phyloP scores from a whole-genome alignment of 129 eudicot species.

The Mikania micrantha region DNA sequence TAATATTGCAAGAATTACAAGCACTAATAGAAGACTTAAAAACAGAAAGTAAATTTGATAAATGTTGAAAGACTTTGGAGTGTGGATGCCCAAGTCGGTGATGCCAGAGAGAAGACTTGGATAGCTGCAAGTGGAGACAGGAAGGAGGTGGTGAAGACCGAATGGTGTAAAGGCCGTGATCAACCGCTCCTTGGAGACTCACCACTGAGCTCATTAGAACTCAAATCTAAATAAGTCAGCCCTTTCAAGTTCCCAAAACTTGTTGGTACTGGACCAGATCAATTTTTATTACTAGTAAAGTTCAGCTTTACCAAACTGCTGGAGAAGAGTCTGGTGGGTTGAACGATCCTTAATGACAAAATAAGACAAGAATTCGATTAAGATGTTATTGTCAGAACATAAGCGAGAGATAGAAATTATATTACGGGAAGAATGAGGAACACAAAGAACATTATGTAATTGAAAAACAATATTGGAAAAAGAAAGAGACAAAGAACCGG shows the following conservation, averaged over 20 bases:
- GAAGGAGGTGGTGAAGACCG: background rate
- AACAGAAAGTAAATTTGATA: background rate
- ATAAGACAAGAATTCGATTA: background rate
- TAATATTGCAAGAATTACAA: no score
- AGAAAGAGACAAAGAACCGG: no score
- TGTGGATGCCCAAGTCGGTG: background rate
- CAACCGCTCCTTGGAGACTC: background rate
- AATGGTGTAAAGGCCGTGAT: background rate
- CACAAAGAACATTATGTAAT: no score
- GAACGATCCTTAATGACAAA: background rate
- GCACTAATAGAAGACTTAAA: background rate
- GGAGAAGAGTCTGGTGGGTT: background rate
- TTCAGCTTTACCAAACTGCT: no score
- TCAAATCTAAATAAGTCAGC: no score
- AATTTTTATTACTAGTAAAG: no score
- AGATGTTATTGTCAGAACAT: background rate
- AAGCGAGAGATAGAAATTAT: background rate
- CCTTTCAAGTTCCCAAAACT: no score
- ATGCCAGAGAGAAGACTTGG: background rate
- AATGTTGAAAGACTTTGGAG: background rate
- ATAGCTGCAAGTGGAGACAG: background rate
- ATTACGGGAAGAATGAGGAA: background rate
- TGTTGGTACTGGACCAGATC: no score
- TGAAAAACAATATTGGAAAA: no score
- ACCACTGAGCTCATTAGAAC: no score